Base-by-base conservation (phyloP, 164 flowering plant species). In the Berberis thunbergii region DNA sequence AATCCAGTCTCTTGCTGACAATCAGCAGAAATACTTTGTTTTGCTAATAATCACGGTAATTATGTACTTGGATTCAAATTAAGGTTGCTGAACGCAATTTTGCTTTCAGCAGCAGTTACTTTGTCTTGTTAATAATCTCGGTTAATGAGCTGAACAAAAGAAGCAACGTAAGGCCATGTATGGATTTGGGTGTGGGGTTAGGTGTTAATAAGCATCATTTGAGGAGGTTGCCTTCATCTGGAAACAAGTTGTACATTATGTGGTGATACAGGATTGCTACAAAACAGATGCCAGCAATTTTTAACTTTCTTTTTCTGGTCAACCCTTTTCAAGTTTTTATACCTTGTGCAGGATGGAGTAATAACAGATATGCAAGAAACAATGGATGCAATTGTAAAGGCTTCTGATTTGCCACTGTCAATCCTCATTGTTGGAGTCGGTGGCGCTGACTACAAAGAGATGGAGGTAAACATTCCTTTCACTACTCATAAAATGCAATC, bases 401-500 rank as follows among this genome's bases (percentile, higher is more conserved):
- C 97, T 68, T 90, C 98, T 54, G 95, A 90, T 70, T 80, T 94
- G 52, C 98, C 98, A 3, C 72, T 94, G 12, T 94, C 97, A 41
- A 76, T 94, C 73, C 91, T 90, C 45, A 81, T 94, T 45, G 95
- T 94, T 72, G 98, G 98, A 67, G 98, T 93, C 12, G 98, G 98
- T 39, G 72, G 78, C 45, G 95, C 97, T 48, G 95, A 90, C 78
- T 94, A 86, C 58, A 83, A 65, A 66, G 83, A 80, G 69, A 94
- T 94, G 98, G 96, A 90, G 96, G 98, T 94, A 78, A 40, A 88
- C 88, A 77, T 52, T 78, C 84, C 73, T 52, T 41, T 41, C 48
- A 9, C 12, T 10, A 50, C 2, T 26, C 26, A 26, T 26, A 26
- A 26, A 26, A 26, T 26, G 26, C 26, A 26, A 26, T 26, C 26